Conservation (phyloP, 2,329 filamentous ascomycete species). For the Paramyrothecium sp. region DNA sequence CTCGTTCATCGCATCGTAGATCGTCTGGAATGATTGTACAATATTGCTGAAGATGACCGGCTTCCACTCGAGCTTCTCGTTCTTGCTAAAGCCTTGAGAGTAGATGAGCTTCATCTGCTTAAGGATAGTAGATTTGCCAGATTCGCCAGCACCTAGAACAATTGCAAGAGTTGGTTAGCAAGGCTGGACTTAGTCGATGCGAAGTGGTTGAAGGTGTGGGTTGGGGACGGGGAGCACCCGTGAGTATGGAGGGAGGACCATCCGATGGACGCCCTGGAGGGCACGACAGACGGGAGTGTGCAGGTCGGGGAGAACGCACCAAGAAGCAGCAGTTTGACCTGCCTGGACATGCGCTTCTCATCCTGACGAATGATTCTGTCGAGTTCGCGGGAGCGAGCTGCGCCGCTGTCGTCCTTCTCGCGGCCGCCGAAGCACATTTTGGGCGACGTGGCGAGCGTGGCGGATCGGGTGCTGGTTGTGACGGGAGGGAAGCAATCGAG, state of each 20-base stretch:
- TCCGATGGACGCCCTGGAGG: too few relatives aligned
- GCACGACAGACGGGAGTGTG: not conserved
- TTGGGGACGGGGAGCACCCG: not conserved
- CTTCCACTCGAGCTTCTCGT: slow-evolving; percentile 89
- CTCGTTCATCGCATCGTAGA: slow-evolving; percentile 88
- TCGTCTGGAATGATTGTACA: slow-evolving; percentile 85
- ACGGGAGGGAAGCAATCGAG: not conserved
- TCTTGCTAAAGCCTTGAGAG: slow-evolving; percentile 83
- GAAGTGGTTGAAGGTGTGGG: not conserved
- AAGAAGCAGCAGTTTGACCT: slow-evolving; percentile 90
- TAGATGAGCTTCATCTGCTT: slow-evolving; percentile 99
- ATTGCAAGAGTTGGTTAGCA: not conserved
- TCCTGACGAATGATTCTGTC: slow-evolving; percentile 83
- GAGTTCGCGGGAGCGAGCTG: slow-evolving; percentile 69
- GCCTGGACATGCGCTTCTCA: slow-evolving; percentile 80
- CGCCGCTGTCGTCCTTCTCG: slow-evolving; percentile 46
- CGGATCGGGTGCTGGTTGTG: not conserved
- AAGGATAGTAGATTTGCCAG: slow-evolving; percentile 87
- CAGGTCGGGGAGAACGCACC: slow-evolving; percentile 49
- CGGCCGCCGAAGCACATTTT: slow-evolving; percentile 65
- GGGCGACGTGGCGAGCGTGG: not conserved
- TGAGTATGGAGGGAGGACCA: too few relatives aligned
- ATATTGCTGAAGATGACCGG: slow-evolving; percentile 96
- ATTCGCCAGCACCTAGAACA: slow-evolving; percentile 80
- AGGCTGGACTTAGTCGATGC: not conserved